A percentile compares a stretch with the other conserved stretches of the same genome.
phyloP scores from a whole-genome alignment of 495 filamentous ascomycete genomes.

The Tuber brumale region DNA sequence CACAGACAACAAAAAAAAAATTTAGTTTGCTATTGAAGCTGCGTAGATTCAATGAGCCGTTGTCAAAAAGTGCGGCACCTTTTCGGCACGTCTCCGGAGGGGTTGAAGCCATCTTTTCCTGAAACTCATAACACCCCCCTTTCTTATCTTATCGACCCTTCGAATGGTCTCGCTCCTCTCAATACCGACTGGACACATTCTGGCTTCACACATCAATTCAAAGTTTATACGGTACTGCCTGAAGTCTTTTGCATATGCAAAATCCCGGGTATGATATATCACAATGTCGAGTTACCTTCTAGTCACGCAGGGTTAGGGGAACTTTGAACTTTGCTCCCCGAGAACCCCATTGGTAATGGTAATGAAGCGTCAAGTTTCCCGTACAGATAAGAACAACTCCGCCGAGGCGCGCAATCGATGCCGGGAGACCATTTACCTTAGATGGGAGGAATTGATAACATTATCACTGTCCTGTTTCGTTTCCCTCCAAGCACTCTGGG shows the following conservation, averaged over 20 bases:
- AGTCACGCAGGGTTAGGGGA: not conserved
- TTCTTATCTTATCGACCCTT: not conserved
- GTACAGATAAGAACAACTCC: not conserved
- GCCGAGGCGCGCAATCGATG: not conserved
- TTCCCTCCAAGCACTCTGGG: not conserved
- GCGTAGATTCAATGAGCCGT: not conserved
- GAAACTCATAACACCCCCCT: not conserved
- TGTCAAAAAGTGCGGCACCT: not conserved
- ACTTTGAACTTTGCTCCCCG: not conserved
- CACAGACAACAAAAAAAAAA: not conserved
- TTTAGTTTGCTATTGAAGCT: not conserved
- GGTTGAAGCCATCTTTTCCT: not conserved
- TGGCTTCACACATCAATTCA: constrained; percentile 1
- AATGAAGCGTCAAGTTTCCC: not conserved
- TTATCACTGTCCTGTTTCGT: not conserved
- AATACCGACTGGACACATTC: not conserved
- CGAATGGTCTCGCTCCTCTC: not conserved
- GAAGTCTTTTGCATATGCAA: not conserved
- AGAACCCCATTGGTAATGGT: not conserved
- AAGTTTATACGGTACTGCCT: constrained; percentile 6
- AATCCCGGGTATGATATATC: constrained; percentile 5
- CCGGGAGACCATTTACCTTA: not conserved
- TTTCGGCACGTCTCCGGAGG: not conserved
- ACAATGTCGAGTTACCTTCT: not conserved
- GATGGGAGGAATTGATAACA: not conserved